Conservation (phyloP, 257 asterid species). For the Fraxinus cuspidata region DNA sequence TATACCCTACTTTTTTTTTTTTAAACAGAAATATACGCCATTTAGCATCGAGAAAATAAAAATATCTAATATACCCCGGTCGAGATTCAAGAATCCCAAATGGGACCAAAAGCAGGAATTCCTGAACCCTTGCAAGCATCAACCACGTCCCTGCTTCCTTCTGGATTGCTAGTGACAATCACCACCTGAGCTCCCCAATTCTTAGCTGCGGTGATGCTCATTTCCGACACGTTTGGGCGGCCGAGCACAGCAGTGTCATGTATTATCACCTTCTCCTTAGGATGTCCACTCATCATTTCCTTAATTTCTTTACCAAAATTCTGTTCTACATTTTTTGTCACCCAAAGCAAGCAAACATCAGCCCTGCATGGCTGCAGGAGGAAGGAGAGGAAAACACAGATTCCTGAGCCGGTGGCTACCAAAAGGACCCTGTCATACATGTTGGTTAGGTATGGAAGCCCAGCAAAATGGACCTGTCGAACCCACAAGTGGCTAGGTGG, state of each 20-base stretch:
- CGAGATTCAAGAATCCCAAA: constrained; percentile 43
- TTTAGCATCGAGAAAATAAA: neutral
- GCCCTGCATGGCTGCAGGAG: constrained; percentile 63
- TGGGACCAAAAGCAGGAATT: constrained; percentile 48
- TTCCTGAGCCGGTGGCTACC: constrained; percentile 79
- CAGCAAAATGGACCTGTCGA: constrained; percentile 66
- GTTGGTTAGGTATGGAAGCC: constrained; percentile 64
- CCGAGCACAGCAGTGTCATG: constrained; percentile 44
- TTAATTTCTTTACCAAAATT: constrained; percentile 63
- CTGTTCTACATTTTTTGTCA: constrained; percentile 66
- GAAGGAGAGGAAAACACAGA: constrained; percentile 70
- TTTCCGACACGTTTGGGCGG: constrained; percentile 39
- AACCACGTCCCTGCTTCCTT: constrained; percentile 60
- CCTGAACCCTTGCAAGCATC: constrained; percentile 41
- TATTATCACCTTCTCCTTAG: constrained; percentile 35
- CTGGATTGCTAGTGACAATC: constrained; percentile 55
- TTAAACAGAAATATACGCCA: too few species aligned
- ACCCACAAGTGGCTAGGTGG: constrained; percentile 73
- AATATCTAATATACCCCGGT: too few species aligned
- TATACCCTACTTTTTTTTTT: too few species aligned
- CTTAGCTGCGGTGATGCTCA: constrained; percentile 37
- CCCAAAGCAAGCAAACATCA: constrained; percentile 63
- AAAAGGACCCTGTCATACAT: constrained; percentile 58
- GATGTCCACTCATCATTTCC: constrained; percentile 36
- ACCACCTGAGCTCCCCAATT: constrained; percentile 44